A percentile compares a stretch with the other conserved stretches of the same genome.
phyloP scores from a whole-genome alignment of 2,329 filamentous ascomycete species.

The Beauveria australis region DNA sequence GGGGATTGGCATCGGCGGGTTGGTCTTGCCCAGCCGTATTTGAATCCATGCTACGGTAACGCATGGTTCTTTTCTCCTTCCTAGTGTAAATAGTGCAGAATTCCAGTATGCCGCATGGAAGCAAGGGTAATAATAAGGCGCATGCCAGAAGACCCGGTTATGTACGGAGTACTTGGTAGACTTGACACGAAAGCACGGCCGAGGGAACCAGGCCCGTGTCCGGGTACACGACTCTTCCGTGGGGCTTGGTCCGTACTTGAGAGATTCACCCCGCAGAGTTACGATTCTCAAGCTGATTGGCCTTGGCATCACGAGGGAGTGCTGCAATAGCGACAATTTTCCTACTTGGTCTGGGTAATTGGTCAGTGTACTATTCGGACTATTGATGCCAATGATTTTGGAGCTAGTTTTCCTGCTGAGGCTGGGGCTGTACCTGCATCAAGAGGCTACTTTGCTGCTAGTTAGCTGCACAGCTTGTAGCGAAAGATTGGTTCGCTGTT shows the following conservation, averaged over 20 bases:
- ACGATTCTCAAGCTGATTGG: not conserved
- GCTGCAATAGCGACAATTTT: not conserved
- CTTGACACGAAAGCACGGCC: not conserved
- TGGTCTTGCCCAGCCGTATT: not conserved
- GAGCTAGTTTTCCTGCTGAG: not conserved
- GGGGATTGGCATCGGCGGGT: not conserved
- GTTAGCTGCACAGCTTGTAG: not conserved
- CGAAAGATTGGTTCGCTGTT: not conserved
- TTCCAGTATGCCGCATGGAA: not conserved
- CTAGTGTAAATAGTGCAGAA: not conserved
- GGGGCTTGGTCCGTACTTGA: not conserved
- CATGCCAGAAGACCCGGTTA: not conserved
- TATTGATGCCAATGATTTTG: too few species aligned
- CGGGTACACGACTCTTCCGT: not conserved
- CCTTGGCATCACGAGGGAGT: not conserved
- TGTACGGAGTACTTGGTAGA: not conserved
- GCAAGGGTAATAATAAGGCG: not conserved
- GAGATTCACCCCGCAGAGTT: not conserved
- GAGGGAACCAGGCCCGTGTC: not conserved
- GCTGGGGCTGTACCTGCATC: conserved; percentile 1
- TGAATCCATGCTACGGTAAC: not conserved
- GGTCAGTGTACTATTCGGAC: not conserved
- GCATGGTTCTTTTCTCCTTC: conserved; percentile 3
- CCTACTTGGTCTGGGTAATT: not conserved
- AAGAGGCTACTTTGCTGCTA: not conserved